These are phyloP conservation scores for Xylaria sp. DNA, from an alignment of 2,329 filamentous ascomycete genomes.

Conservation along the genomic window DNA sequence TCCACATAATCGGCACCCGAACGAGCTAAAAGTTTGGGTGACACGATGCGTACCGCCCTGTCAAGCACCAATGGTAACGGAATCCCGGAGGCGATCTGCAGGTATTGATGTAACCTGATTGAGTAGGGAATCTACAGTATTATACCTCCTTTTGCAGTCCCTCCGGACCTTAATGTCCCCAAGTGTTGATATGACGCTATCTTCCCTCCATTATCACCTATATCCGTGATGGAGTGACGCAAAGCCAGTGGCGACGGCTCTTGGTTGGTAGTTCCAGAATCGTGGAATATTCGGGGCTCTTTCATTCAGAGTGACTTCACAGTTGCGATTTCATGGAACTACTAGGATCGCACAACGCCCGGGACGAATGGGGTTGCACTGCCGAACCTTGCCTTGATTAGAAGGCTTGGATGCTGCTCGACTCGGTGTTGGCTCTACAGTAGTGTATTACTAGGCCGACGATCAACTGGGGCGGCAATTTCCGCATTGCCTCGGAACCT, in stretches of 20 bases:
- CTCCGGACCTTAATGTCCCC: conserved; percentile 12
- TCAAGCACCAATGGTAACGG: conserved; percentile 30
- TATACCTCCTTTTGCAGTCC: conserved; percentile 21
- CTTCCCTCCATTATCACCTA: conserved; percentile 7
- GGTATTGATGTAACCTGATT: conserved; percentile 26
- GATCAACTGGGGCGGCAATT: conserved; percentile 30
- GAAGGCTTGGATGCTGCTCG: conserved; percentile 33
- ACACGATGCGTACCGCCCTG: conserved; percentile 30
- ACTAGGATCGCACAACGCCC: conserved; percentile 20
- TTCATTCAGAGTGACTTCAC: conserved; percentile 6
- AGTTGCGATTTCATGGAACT: background rate
- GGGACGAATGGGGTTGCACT: conserved; percentile 29
- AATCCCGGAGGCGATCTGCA: conserved; percentile 35
- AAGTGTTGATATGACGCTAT: conserved; percentile 4
- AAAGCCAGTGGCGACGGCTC: background rate
- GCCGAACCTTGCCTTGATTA: conserved; percentile 30
- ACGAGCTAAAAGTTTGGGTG: conserved; percentile 27
- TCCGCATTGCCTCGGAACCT: conserved; percentile 17
- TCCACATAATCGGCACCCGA: conserved; percentile 30
- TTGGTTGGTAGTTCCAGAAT: background rate
- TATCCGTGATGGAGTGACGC: conserved; percentile 8
- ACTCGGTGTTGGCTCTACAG: conserved; percentile 27
- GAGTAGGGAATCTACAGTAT: conserved; percentile 11
- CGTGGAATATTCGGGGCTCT: background rate
- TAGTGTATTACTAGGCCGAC: conserved; percentile 19